phyloP scores from a whole-genome alignment of 805 yeast genomes.

The Kluyveromyces lactis region DNA sequence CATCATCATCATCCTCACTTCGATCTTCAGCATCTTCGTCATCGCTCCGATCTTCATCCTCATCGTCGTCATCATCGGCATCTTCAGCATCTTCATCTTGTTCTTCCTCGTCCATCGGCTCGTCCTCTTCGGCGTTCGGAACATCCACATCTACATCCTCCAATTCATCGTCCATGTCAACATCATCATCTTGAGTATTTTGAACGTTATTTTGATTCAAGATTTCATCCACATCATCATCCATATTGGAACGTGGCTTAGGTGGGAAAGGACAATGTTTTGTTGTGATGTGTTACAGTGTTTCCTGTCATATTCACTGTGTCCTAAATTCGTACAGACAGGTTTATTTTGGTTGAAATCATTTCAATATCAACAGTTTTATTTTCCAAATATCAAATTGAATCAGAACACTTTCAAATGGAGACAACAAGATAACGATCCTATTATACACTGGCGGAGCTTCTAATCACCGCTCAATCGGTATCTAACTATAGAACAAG shows the following conservation, averaged over 20 bases:
- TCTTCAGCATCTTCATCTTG: constrained; percentile 15
- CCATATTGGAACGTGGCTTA: constrained; percentile 6
- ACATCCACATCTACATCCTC: constrained; percentile 12
- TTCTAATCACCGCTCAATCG: too few species aligned
- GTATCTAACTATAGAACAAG: too few species aligned
- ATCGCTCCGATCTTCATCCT: constrained; percentile 20
- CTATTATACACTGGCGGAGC: too few species aligned
- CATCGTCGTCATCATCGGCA: constrained; percentile 12
- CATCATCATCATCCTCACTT: constrained; percentile 17
- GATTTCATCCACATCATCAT: constrained; percentile 28
- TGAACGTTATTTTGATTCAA: constrained; percentile 22
- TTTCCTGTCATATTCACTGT: too few species aligned
- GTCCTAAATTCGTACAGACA: too few species aligned
- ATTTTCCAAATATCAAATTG: too few species aligned
- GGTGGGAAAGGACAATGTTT: not conserved
- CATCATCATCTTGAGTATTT: constrained; percentile 19
- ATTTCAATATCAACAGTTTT: too few species aligned
- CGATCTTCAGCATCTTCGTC: constrained; percentile 18
- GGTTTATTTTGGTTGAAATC: too few species aligned
- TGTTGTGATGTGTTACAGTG: not conserved
- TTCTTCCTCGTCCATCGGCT: constrained; percentile 7
- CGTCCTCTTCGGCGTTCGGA: constrained; percentile 19
- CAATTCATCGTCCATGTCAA: constrained; percentile 15
- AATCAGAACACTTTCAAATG: too few species aligned
- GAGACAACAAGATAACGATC: too few species aligned